Evolutionary conservation across 371 early-diverging fungal genomes (phyloP).

Genomic region (Syncephalastrum racemosum): DNA sequence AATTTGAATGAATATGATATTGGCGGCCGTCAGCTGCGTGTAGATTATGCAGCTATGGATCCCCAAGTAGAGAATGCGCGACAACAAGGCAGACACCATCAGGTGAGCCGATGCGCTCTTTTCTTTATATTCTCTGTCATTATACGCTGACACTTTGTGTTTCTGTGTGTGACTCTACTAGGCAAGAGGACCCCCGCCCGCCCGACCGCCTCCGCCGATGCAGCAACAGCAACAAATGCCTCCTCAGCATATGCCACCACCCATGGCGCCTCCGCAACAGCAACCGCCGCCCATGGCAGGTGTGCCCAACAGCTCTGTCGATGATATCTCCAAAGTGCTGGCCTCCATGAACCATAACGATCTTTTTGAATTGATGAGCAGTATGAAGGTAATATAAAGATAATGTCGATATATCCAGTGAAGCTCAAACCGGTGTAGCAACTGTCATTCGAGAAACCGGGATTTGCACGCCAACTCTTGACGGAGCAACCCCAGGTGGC

Average conservation of each 20-base stretch:
- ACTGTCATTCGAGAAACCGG: constrained; percentile 63
- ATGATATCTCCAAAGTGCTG: constrained; percentile 64
- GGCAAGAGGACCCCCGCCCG: constrained; percentile 22
- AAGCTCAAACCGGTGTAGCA: constrained; percentile 18
- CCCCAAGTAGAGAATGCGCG: constrained; percentile 24
- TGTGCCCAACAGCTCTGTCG: constrained; percentile 30
- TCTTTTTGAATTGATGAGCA: constrained; percentile 70
- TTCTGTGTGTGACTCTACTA: neutral
- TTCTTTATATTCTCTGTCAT: constrained; percentile 9
- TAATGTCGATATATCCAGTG: neutral
- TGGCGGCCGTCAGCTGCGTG: constrained; percentile 77
- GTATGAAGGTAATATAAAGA: constrained; percentile 69
- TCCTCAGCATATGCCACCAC: constrained; percentile 17
- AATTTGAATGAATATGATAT: constrained; percentile 84
- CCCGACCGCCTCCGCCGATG: constrained; percentile 18
- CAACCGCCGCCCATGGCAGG: constrained; percentile 11
- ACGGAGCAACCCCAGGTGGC: constrained; percentile 80
- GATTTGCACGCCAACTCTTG: constrained; percentile 70
- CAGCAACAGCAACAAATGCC: constrained; percentile 34
- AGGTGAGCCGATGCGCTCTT: constrained; percentile 3
- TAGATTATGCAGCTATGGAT: constrained; percentile 83
- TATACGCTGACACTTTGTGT: neutral
- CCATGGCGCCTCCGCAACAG: constrained; percentile 2
- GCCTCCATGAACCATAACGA: constrained; percentile 71
- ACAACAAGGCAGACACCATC: constrained; percentile 22